Conservation (phyloP, 306 rosid genomes). For the Quercus dentata region DNA sequence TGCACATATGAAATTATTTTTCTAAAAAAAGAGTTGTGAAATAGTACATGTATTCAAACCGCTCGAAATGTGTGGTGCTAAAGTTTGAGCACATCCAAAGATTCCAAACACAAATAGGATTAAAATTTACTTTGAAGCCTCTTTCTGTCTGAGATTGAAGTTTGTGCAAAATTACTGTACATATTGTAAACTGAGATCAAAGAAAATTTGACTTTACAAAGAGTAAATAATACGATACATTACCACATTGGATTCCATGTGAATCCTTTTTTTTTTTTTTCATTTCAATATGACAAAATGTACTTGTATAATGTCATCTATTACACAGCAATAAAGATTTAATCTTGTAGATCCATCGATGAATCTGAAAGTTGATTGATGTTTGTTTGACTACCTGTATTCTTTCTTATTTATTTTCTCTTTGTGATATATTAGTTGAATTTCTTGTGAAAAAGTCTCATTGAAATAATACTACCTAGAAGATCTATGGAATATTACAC, state of each 20-base stretch:
- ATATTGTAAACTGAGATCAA: constrained; percentile 28
- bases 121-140: constrained; percentile 31
- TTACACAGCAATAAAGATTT: constrained; percentile 22
- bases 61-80: too few relatives aligned
- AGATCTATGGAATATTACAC: constrained; percentile 1
- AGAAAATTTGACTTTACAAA: constrained; percentile 7
- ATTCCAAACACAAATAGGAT: too few relatives aligned
- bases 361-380: constrained; percentile 8
- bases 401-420: not conserved
- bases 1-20: too few relatives aligned
- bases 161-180: constrained; percentile 46
- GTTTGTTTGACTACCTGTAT: not conserved
- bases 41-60: too few relatives aligned
- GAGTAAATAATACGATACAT: constrained; percentile 25
- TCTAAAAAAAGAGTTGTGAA: too few relatives aligned
- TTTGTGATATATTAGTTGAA: not conserved
- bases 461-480: not conserved
- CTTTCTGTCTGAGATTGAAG: constrained; percentile 5
- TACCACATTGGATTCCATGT: constrained; percentile 23
- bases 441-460: not conserved
- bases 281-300: constrained; percentile 12
- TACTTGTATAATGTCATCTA: constrained; percentile 23
- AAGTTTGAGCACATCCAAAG: too few relatives aligned
- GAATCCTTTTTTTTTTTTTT: not conserved
- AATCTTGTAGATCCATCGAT: constrained; percentile 3